Base-by-base conservation (phyloP, 208 protist species). In the Trypanosoma vivax region DNA sequence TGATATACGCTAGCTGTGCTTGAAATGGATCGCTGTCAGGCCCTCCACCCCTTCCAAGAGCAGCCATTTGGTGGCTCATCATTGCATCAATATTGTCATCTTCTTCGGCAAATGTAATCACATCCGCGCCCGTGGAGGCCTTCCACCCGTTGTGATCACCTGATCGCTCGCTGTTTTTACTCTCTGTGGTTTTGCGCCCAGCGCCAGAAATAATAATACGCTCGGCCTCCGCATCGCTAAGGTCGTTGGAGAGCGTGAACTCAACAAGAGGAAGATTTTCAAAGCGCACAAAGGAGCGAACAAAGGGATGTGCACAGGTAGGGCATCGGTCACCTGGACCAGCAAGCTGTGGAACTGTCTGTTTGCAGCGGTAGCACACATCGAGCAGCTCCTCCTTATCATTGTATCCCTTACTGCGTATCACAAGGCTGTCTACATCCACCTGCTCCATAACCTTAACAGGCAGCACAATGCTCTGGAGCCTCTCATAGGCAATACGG, bases 241-340 rank as follows among this genome's bases (percentile, higher is more conserved):
- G 52, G 27, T 84, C 79, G 57, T 94, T 88, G 5, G 79, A 71
- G 21, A 97, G 65, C 16, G 69, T 64, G 59, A 98, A 97, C 73
- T 97, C 90, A 7, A 98, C 95, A 11, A 98, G 79, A 24, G 95
- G 96, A 53, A 98, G 79, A 27, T 55, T 70, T 47, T 96, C 76
- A 74, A 96, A 98, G 39, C 72, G 77, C 27, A 83, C 70, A 60
- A 96, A 96, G 18, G 79, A 96, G 47, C 89, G 83, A 53, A 97
- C 75, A 67, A 97, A 98, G 14, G 84, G 84, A 58, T 97, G 93
- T n/a, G 59, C 62, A 71, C 96, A 98, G 50, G 75, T 82, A 7
- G 78, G 73, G 57, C 96, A 98, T 21, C 68, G 60, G 59, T 96
- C 91, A 6, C 88, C 91, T 14, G 70, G 53, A 34, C 70, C 61